Evolutionary conservation across 352 stramenopile species (phyloP), one percentile per base, ranked within the genome.

Genomic region (Globisporangium carolinianum): DNA sequence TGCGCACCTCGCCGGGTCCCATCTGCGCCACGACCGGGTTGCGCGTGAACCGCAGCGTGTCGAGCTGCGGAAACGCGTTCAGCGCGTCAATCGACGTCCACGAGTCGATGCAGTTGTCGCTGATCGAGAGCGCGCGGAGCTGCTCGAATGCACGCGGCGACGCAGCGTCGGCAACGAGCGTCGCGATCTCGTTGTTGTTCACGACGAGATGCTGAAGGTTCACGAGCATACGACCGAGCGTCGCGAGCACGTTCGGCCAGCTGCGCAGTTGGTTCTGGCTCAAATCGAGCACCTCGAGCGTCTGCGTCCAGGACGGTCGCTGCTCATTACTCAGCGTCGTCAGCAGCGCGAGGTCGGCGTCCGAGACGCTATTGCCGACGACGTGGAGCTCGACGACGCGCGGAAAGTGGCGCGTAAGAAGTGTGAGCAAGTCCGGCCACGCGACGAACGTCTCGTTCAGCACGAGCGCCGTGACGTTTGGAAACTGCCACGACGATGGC

Each of bases 11-110:
- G 1, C 78, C 76, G 1, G 69, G 47, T 37, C 84, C 81, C 72
- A 94, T 86, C 11, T 77, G 71, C 38, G 68, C 71, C 0, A 79
- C 75, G 8, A 95, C 60, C 8, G 79, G 80, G 47, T 91, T 89
- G 8, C 79, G 74, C 51, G 76, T 78, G 39, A 95, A 79, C 0
- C 86, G 83, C 7, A 94, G 61, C 6, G 75, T 73, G 36, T 75
- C 62, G n/a, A 95, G 60, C 0, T 57, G 48, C 2, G 76, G 71
- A 17, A 85, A 91, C 18, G 57, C 65, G 53, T 87, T 89, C 11
- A 95, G 57, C 8, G 75, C 73, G 49, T 94, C 78, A 36, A 95
- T 87, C 0, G 76, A 90, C 3, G 75, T 72, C 83, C 83, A 94
- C 46, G 72, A 81, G 42, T 80, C 74, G 35, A 95, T 71, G 7